Evolutionary conservation across 2,329 filamentous ascomycete genomes (phyloP), one percentile per base, ranked within the genome.

Genomic region (Whalleya microplaca): DNA sequence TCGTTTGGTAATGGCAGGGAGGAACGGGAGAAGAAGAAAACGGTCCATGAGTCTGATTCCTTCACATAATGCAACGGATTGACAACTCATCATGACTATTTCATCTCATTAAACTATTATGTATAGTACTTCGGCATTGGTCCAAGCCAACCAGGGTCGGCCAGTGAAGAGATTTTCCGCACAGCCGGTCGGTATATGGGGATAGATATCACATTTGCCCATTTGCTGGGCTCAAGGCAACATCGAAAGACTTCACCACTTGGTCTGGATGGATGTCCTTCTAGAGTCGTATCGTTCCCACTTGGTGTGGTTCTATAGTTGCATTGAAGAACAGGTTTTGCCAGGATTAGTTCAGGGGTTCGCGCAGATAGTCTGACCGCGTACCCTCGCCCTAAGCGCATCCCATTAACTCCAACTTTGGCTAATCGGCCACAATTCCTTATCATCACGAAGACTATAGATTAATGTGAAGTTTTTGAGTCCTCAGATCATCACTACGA

Each of bases 321-420:
- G 43, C 40, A 48, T 37, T 37, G 32, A 14, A 37, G 32, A 37
- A 29, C 44, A 46, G 18, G 21, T 27, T 27, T 16, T 23, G 21
- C 21, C 20, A 23, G 43, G 9, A 21, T 21, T 45, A 29, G 14
- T 42, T 19, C 44, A 50, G 52, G 18, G 45, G 52, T 57, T 48
- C 62, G 55, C 51, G 59, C 23, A 20, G 49, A 42, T 47, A 9
- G 46, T 50, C 50, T 27, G 20, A 55, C 51, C 55, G 63, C 55
- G 56, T 59, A 66, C 53, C 62, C 62, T 54, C 64, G 64, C 42
- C 23, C 50, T 57, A 67, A 55, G 58, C 41, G 53, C 51, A 56
- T 47, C 48, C 48, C 45, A 61, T 66, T 66, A 66, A 66, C 49
- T 43, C 74, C 72, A 68, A 48, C 72, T 72, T 45, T 64, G 63